Evolutionary conservation across 2,329 filamentous ascomycete genomes (phyloP), one percentile per base, ranked within the genome.

Genomic region (Scedosporium dehoogii): DNA sequence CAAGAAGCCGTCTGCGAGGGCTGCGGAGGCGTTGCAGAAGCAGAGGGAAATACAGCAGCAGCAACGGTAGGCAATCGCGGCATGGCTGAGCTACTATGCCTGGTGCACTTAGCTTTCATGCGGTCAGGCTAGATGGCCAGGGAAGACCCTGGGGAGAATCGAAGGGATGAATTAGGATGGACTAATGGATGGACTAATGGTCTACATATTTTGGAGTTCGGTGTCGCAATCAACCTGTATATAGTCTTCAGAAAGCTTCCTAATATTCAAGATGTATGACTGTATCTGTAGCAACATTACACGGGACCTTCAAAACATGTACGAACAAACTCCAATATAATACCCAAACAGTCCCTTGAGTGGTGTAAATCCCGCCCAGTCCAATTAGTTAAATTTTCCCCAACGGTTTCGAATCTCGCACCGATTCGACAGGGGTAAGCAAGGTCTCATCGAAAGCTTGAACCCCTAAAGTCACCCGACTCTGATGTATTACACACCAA

Each of bases 1-100:
- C 60, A 74, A 65, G 65, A 58, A 64, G 44, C 42, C 59, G 14
- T 38, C 67, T 14, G 42, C 42, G 59, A 21, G 9, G 23, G 44
- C 41, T 4, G 51, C 51, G 7, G 51, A 55, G 51, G 51, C 23
- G 18, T 27, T 55, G 18, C 18, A 27, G 51, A 55, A 55, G 51
- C n/a, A 23, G 18, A 27, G 3, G 5, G 51, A 55, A 27, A 55
- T 55, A 21, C 18, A 55, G 23, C 6, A 25, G 51, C 18, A 18
- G 23, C 18, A 55, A 27, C 18, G 51, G 23, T 55, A 23, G 23
- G n/a, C 2, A 38, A 12, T 14, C 10, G 10, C 10, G 33, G 3
- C 10, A 12, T 38, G 33, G 33, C 10, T 38, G 33, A 38, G 29
- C 29, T 10, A 38, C 33, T 38, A 10, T 27, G 33, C 9, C 33